Conservation (phyloP, 495 filamentous ascomycete species). For the Hypoxylon perforatum region DNA sequence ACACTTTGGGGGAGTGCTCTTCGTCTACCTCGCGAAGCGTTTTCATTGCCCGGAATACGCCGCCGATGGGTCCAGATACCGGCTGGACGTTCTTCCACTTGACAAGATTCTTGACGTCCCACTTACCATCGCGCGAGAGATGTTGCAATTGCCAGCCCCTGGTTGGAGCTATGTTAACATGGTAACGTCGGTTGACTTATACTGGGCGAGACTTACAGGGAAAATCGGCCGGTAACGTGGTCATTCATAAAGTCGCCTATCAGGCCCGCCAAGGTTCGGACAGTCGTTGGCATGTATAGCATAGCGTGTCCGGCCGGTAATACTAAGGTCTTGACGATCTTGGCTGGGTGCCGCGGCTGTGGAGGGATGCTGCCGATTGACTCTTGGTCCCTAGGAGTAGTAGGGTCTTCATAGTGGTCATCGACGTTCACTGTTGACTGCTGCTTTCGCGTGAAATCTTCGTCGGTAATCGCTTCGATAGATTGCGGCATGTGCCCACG, state of each 20-base stretch:
- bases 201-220: conserved; percentile 53
- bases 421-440: conserved; percentile 30
- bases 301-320: conserved; percentile 88
- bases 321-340: conserved; percentile 74
- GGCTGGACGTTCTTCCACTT: conserved; percentile 87
- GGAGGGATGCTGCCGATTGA: conserved; percentile 50
- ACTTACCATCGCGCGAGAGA: conserved; percentile 88
- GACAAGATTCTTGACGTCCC: conserved; percentile 95
- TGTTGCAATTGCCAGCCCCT: conserved; percentile 88
- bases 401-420: conserved; percentile 60
- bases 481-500: conserved; percentile 39
- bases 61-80: conserved; percentile 79
- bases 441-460: conserved; percentile 45
- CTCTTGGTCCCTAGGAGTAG: conserved; percentile 53
- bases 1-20: conserved; percentile 78
- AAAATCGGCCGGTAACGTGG: conserved; percentile 80
- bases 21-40: conserved; percentile 89
- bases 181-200: background rate
- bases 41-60: conserved; percentile 86
- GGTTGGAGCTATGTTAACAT: conserved; percentile 12
- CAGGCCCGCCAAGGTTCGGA: conserved; percentile 80
- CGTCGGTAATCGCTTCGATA: conserved; percentile 49
- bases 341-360: conserved; percentile 53
- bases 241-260: conserved; percentile 82
- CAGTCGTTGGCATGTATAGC: conserved; percentile 80